These are phyloP conservation scores for Fraxinus sp. DNA, from an alignment of 305 asterid genomes.

Conservation along the genomic window DNA sequence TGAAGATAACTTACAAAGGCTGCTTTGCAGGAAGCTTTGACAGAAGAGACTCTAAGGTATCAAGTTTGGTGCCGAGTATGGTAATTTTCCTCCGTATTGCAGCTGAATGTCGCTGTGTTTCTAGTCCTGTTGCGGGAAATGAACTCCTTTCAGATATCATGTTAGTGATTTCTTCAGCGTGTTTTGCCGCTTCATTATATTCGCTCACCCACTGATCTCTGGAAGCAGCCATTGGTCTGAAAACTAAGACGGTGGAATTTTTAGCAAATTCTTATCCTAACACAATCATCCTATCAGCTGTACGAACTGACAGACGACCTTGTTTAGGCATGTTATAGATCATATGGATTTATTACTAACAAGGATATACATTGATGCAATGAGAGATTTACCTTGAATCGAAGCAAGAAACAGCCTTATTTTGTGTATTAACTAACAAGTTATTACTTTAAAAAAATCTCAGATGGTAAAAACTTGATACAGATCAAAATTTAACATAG, in stretches of 20 bases:
- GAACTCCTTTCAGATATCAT: conserved; percentile 89
- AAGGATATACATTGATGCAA: background rate
- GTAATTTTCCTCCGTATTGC: conserved; percentile 88
- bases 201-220: conserved; percentile 91
- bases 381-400: background rate
- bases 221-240: conserved; percentile 69
- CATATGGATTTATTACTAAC: background rate
- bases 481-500: background rate
- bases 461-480: background rate
- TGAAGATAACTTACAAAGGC: conserved; percentile 54
- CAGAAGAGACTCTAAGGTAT: conserved; percentile 62
- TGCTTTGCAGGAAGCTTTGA: conserved; percentile 64
- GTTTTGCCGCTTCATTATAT: conserved; percentile 81
- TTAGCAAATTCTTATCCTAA: background rate
- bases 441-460: background rate
- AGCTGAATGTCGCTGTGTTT: conserved; percentile 79
- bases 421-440: background rate
- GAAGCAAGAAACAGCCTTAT: background rate
- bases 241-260: background rate
- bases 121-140: conserved; percentile 63
- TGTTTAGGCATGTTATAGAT: background rate
- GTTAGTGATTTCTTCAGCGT: conserved; percentile 74
- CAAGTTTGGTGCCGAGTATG: conserved; percentile 77
- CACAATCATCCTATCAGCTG: background rate
- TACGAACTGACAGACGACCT: background rate